Evolutionary conservation across 495 filamentous ascomycete genomes (phyloP).

Genomic region (Lichina pygmaea): DNA sequence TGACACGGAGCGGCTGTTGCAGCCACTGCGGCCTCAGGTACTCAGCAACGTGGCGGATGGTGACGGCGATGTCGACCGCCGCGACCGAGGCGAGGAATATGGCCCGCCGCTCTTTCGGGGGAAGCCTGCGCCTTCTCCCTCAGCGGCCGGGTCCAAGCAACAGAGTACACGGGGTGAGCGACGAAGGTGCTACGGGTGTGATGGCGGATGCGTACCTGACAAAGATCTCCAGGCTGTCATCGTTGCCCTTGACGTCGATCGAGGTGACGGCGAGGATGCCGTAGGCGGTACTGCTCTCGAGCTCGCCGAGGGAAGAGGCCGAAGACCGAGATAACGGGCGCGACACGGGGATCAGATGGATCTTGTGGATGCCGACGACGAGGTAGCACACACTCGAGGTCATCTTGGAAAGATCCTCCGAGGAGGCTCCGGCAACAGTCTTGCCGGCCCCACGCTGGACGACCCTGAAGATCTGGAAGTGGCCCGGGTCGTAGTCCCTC

Average conservation of each 20-base stretch:
- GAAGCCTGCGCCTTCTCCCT: constrained; percentile 19
- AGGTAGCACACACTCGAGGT: constrained; percentile 57
- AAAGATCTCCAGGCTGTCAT: constrained; percentile 66
- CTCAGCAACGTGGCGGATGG: constrained; percentile 43
- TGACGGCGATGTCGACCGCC: constrained; percentile 49
- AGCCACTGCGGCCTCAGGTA: constrained; percentile 67
- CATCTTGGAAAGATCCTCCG: constrained; percentile 53
- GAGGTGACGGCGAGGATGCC: constrained; percentile 52
- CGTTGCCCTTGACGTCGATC: constrained; percentile 36
- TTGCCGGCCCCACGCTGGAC: constrained; percentile 43
- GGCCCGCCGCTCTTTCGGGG: constrained; percentile 30
- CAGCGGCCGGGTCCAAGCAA: too few species aligned
- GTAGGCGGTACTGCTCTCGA: constrained; percentile 24
- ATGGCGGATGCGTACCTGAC: constrained; percentile 29
- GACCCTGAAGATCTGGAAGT: constrained; percentile 61
- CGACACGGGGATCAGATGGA: constrained; percentile 54
- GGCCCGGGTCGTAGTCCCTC: constrained; percentile 38
- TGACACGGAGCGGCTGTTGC: constrained; percentile 35
- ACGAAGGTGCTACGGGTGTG: not conserved
- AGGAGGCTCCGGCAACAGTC: constrained; percentile 27
- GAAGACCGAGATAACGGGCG: constrained; percentile 29
- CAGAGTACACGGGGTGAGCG: not conserved
- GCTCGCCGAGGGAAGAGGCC: constrained; percentile 21
- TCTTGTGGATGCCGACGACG: constrained; percentile 55
- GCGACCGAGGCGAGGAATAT: constrained; percentile 58